Conservation (phyloP, 2,329 filamentous ascomycete genomes). For the Pseudodiploospora longispora region DNA sequence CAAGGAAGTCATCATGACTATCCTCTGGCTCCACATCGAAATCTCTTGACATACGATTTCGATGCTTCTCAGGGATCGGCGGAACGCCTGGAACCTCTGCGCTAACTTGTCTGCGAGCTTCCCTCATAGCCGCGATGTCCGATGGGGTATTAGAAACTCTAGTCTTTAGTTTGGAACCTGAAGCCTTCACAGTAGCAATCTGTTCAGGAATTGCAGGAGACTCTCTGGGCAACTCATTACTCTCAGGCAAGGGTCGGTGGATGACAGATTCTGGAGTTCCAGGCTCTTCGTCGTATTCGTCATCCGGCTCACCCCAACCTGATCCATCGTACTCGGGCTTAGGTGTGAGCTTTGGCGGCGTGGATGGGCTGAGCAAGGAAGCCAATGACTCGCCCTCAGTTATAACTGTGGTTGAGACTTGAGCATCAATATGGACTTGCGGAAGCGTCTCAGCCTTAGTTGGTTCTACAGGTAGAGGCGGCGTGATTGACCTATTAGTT, state of each 20-base stretch:
- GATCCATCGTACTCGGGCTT: conserved; percentile 58
- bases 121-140: conserved; percentile 77
- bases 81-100: conserved; percentile 57
- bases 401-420: no score
- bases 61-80: conserved; percentile 53
- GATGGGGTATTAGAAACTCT: conserved; percentile 80
- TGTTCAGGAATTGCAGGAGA: conserved; percentile 69
- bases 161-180: conserved; percentile 80
- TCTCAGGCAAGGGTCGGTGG: conserved; percentile 48
- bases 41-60: conserved; percentile 44
- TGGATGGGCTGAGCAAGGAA: conserved; percentile 28
- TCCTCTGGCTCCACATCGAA: conserved; percentile 30
- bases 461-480: no score
- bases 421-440: no score
- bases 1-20: conserved; percentile 36
- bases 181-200: conserved; percentile 80
- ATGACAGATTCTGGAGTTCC: conserved; percentile 87
- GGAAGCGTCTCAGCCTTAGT: no score
- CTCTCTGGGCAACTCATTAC: conserved; percentile 23
- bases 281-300: conserved; percentile 51
- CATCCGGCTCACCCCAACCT: conserved; percentile 48
- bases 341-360: conserved; percentile 41
- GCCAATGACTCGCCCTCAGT: conserved; percentile 1
- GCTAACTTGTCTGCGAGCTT: conserved; percentile 77
- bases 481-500: no score